Conservation (phyloP, 192 early-diverging fungal genomes). For the Lunasporangiospora selenospora region DNA sequence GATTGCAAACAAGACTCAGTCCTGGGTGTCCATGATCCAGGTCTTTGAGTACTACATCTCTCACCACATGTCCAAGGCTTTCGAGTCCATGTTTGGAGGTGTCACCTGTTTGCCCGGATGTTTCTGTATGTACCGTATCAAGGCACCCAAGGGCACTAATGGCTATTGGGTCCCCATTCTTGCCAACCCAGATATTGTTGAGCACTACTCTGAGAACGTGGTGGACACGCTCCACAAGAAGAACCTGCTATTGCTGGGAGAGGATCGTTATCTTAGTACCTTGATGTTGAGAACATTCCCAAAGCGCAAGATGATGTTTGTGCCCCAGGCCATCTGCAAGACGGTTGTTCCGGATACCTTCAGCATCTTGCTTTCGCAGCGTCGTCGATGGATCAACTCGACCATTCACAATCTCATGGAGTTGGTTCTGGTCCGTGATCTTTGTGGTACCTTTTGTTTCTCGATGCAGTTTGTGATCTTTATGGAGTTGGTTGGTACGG, state of each 20-base stretch:
- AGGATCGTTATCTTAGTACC: slow-evolving; percentile 85
- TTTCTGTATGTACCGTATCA: slow-evolving; percentile 97
- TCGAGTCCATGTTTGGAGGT: slow-evolving; percentile 94
- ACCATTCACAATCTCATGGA: slow-evolving; percentile 93
- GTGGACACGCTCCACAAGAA: slow-evolving; percentile 83
- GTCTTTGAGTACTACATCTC: slow-evolving; percentile 98
- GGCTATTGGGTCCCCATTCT: slow-evolving; percentile 77
- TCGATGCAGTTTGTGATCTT: slow-evolving; percentile 97
- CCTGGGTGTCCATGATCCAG: slow-evolving; percentile 92
- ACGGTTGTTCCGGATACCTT: slow-evolving; percentile 84
- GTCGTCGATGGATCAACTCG: slow-evolving; percentile 94
- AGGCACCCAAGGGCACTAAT: slow-evolving; percentile 72
- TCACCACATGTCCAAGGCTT: slow-evolving; percentile 90
- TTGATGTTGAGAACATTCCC: slow-evolving; percentile 85
- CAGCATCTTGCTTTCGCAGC: slow-evolving; percentile 81
- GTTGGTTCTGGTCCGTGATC: slow-evolving; percentile 83
- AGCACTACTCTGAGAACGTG: slow-evolving; percentile 76
- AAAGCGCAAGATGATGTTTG: slow-evolving; percentile 82
- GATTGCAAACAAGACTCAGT: slow-evolving; percentile 90
- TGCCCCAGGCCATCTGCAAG: slow-evolving; percentile 79
- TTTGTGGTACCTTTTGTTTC: slow-evolving; percentile 95
- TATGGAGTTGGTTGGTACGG: slow-evolving; percentile 92
- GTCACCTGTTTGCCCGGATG: slow-evolving; percentile 95
- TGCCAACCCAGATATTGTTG: slow-evolving; percentile 85
- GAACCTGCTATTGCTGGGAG: slow-evolving; percentile 82